phyloP scores from a whole-genome alignment of 108 stramenopile genomes.

The Pseudonitzschia multiseries region DNA sequence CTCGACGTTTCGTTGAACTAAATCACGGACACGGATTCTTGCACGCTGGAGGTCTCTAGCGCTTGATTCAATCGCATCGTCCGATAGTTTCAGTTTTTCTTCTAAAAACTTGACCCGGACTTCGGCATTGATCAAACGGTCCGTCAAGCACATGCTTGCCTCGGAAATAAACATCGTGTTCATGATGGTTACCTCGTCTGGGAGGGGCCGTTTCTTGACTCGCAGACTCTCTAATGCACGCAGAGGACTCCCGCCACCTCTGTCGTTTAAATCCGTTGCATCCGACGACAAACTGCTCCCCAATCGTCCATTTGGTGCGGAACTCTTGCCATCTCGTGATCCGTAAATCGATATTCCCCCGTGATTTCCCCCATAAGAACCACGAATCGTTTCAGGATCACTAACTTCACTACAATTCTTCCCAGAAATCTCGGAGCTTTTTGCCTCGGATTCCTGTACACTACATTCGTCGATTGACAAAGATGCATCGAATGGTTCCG shows the following conservation, averaged over 20 bases:
- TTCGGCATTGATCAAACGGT: slow-evolving; percentile 28
- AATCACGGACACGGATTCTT: slow-evolving; percentile 32
- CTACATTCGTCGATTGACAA: neutral
- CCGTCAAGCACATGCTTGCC: slow-evolving; percentile 26
- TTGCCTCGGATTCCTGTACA: slow-evolving; percentile 13
- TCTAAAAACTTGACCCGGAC: slow-evolving; percentile 32
- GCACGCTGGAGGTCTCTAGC: slow-evolving; percentile 43
- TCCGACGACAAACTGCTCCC: slow-evolving; percentile 29
- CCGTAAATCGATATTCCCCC: neutral
- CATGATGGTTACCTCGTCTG: slow-evolving; percentile 40
- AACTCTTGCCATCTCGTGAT: neutral
- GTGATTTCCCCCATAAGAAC: neutral
- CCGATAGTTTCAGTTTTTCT: slow-evolving; percentile 31
- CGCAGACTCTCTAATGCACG: slow-evolving; percentile 24
- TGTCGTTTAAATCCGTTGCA: slow-evolving; percentile 23
- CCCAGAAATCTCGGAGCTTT: slow-evolving; percentile 20
- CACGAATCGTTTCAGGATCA: slow-evolving; percentile 29
- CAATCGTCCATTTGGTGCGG: slow-evolving; percentile 1
- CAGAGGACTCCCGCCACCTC: slow-evolving; percentile 17
- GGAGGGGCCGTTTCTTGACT: slow-evolving; percentile 17
- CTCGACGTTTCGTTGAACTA: slow-evolving; percentile 34
- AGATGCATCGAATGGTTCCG: neutral
- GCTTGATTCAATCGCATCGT: slow-evolving; percentile 36
- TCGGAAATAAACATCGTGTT: neutral
- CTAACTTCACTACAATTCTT: slow-evolving; percentile 26